These are phyloP conservation scores for Cubamyces lactineus DNA, from an alignment of 768 basidiomycete genomes.

Conservation along the genomic window DNA sequence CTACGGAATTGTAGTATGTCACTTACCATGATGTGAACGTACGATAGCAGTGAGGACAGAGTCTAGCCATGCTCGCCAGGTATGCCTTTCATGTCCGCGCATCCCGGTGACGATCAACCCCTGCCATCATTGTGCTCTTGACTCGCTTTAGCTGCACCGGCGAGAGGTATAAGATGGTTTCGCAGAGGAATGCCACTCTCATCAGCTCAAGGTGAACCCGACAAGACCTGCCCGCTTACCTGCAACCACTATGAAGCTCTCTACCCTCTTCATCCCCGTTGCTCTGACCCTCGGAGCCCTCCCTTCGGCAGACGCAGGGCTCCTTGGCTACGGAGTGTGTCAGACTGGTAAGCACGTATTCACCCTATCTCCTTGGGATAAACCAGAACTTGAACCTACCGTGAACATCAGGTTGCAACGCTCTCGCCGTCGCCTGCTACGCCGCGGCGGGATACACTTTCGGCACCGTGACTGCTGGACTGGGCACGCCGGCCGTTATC, in stretches of 20 bases:
- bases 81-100: too few species aligned
- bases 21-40: too few species aligned
- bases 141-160: too few species aligned
- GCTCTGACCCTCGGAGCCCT: constrained; percentile 7
- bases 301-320: constrained; percentile 33
- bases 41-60: too few species aligned
- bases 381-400: not conserved
- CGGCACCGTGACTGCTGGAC: constrained; percentile 44
- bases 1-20: too few species aligned
- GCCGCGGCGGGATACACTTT: constrained; percentile 35
- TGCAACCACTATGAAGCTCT: constrained; percentile 20
- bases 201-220: not conserved
- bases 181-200: not conserved
- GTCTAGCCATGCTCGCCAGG: too few species aligned
- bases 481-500: constrained; percentile 41
- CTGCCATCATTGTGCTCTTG: too few species aligned
- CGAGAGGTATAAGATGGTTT: not conserved
- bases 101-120: too few species aligned
- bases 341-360: constrained; percentile 40
- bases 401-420: constrained; percentile 5
- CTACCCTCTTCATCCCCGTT: constrained; percentile 4
- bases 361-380: not conserved
- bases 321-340: constrained; percentile 44
- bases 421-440: constrained; percentile 14
- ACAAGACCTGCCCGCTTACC: not conserved